These are phyloP conservation scores for Trichoderma citrinoviride DNA, from an alignment of 2,329 filamentous ascomycete species.

Conservation along the genomic window DNA sequence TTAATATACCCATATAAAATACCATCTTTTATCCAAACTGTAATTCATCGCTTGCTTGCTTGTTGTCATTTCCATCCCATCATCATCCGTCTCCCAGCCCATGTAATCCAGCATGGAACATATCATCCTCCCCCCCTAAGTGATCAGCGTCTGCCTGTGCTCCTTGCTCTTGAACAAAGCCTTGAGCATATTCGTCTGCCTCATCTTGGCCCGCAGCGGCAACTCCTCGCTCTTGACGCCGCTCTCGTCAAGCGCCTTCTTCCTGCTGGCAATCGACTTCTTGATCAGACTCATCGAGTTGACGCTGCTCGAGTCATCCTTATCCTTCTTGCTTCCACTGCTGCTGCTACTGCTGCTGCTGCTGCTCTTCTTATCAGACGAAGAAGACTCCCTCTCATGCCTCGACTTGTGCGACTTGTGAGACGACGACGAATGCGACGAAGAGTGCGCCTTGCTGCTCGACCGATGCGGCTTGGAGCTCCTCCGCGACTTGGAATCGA, in stretches of 20 bases:
- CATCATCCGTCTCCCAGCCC: not conserved
- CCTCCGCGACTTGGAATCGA: conserved; percentile 39
- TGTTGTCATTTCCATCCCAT: not conserved
- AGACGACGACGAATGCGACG: conserved; percentile 25
- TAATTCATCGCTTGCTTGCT: conserved; percentile 9
- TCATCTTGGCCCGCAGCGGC: conserved; percentile 42
- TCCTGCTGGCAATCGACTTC: conserved; percentile 32
- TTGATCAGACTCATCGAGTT: conserved; percentile 34
- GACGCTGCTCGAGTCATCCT: conserved; percentile 35
- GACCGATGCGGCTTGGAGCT: conserved; percentile 36
- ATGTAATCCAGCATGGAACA: not conserved
- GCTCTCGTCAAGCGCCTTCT: conserved; percentile 39
- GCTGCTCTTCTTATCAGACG: conserved; percentile 25
- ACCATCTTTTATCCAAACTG: not conserved
- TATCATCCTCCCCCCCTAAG: not conserved
- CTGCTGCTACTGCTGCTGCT: not conserved
- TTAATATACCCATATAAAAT: not conserved
- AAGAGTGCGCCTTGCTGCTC: conserved; percentile 29
- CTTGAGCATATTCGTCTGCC: conserved; percentile 57
- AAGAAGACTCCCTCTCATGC: conserved; percentile 26
- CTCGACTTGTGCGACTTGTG: conserved; percentile 31
- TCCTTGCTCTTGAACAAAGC: conserved; percentile 56
- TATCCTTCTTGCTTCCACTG: not conserved
- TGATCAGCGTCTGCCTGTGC: not conserved
- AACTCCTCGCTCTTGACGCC: conserved; percentile 36